Conservation (phyloP, 306 rosid species). For the Sechiopsis laciniata region DNA sequence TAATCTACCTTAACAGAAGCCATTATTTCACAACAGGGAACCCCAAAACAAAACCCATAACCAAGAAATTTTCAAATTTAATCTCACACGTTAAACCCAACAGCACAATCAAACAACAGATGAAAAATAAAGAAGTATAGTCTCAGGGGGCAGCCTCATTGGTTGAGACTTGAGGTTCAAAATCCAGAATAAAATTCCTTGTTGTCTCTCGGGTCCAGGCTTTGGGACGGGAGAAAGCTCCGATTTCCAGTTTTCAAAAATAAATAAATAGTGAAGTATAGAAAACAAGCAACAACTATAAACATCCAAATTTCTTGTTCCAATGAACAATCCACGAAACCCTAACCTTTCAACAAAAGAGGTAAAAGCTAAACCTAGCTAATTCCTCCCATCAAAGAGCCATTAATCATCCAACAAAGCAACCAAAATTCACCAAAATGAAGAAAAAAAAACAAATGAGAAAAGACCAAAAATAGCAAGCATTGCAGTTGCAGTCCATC, state of each 20-base stretch:
- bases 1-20: slow-evolving; percentile 7
- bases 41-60: no score
- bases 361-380: neutral
- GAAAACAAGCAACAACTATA: neutral
- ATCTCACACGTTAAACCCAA: slow-evolving; percentile 10
- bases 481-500: slow-evolving; percentile 7
- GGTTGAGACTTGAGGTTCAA: no score
- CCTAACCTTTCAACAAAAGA: slow-evolving; percentile 7
- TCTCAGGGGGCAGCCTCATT: no score
- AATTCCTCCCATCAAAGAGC: neutral
- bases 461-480: slow-evolving; percentile 9
- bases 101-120: neutral
- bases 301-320: neutral
- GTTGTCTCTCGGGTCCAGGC: no score
- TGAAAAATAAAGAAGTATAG: neutral
- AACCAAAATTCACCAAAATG: neutral
- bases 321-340: neutral
- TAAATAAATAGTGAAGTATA: no score
- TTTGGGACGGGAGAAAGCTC: no score
- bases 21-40: neutral
- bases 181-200: no score
- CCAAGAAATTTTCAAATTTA: no score
- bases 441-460: neutral
- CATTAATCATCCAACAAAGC: slow-evolving; percentile 10
- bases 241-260: no score